Conservation (phyloP, 495 filamentous ascomycete species). For the Evansstolkia leycettana region DNA sequence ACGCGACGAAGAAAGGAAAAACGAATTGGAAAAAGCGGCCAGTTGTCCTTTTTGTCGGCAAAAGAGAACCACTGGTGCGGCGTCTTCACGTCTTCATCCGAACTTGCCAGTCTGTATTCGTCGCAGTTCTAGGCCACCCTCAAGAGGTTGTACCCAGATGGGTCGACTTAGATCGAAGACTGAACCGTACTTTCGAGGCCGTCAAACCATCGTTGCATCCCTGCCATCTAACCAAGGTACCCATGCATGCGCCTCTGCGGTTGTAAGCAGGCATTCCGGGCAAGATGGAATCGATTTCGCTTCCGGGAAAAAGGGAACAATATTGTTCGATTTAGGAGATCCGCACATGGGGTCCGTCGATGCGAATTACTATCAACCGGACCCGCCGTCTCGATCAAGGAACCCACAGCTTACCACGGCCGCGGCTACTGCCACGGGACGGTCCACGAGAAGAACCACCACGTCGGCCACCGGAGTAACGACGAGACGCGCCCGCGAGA, state of each 20-base stretch:
- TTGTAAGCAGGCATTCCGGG: slow-evolving; percentile 7
- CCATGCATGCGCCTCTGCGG: slow-evolving; percentile 6
- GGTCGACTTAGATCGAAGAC: not conserved
- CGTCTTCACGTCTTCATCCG: too few relatives aligned
- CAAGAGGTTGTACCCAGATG: not conserved
- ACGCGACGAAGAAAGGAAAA: too few relatives aligned
- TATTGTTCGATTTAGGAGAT: slow-evolving; percentile 8
- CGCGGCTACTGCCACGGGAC: slow-evolving; percentile 26
- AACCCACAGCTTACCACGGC: slow-evolving; percentile 43
- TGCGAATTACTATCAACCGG: slow-evolving; percentile 11
- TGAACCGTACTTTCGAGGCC: slow-evolving; percentile 1
- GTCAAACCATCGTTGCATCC: slow-evolving; percentile 7
- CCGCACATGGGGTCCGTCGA: slow-evolving; percentile 13
- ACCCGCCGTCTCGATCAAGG: slow-evolving; percentile 24
- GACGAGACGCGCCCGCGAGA: slow-evolving; percentile 25
- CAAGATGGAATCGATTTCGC: slow-evolving; percentile 5
- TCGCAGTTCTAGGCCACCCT: not conserved
- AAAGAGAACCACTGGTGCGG: too few relatives aligned
- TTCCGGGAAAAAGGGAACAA: slow-evolving; percentile 12
- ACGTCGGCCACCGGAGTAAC: slow-evolving; percentile 19
- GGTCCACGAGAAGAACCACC: slow-evolving; percentile 17
- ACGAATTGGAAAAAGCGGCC: too few relatives aligned
- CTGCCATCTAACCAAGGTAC: slow-evolving; percentile 7
- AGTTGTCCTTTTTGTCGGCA: too few relatives aligned
- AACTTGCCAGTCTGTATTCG: not conserved